Evolutionary conservation across 208 protist genomes (phyloP).

Genomic region (Wallacemonas sp.): DNA sequence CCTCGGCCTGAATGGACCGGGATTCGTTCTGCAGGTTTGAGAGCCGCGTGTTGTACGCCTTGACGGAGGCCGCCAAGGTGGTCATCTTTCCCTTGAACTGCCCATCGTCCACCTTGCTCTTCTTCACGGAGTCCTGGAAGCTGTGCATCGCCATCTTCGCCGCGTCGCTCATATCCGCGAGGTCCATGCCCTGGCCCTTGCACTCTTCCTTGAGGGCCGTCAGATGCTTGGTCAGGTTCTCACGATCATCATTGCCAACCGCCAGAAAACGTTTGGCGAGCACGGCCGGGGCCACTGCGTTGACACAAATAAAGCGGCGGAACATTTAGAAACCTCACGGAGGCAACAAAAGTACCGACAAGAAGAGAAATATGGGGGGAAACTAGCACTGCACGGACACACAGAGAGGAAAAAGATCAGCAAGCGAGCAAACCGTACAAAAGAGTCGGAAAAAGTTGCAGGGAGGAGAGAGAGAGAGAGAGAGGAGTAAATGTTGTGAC

Average conservation of each 20-base stretch:
- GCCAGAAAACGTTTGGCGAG: slow-evolving; percentile 28
- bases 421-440: neutral
- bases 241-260: slow-evolving; percentile 47
- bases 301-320: slow-evolving; percentile 9
- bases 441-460: too few species aligned
- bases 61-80: slow-evolving; percentile 79
- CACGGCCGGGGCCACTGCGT: neutral
- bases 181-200: slow-evolving; percentile 83
- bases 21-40: slow-evolving; percentile 86
- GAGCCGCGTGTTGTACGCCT: slow-evolving; percentile 85
- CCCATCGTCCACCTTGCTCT: slow-evolving; percentile 54
- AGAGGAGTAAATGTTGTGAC: too few species aligned
- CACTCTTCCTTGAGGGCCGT: slow-evolving; percentile 84
- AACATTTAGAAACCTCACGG: too few species aligned
- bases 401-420: slow-evolving; percentile 9
- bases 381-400: too few species aligned
- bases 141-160: slow-evolving; percentile 54
- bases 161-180: slow-evolving; percentile 89
- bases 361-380: too few species aligned
- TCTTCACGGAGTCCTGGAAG: slow-evolving; percentile 60
- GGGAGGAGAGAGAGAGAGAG: too few species aligned
- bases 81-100: slow-evolving; percentile 75
- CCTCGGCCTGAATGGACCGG: slow-evolving; percentile 76
- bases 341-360: neutral
- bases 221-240: slow-evolving; percentile 76